Conservation (phyloP, 306 rosid species). For the Vachellia collinsii region DNA sequence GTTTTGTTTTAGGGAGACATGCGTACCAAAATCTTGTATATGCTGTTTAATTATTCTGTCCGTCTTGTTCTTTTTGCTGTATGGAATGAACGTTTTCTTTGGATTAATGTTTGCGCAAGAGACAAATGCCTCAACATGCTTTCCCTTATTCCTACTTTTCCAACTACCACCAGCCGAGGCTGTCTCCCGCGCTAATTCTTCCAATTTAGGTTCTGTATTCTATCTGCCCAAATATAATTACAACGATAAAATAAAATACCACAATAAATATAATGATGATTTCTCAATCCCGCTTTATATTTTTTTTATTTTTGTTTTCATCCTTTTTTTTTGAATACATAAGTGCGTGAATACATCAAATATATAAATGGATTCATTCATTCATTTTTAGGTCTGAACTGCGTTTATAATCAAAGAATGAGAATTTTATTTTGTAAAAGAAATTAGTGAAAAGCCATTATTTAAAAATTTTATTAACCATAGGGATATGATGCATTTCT, state of each 20-base stretch:
- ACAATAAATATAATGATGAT: not conserved
- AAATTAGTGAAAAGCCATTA: no score
- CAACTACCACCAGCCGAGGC: not conserved
- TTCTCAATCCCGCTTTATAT: not conserved
- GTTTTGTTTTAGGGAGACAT: not conserved
- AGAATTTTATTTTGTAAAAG: no score
- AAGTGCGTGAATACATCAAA: no score
- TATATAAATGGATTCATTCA: no score
- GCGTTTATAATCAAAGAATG: no score
- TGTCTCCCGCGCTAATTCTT: not conserved
- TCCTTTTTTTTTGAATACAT: no score
- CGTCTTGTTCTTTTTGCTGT: not conserved
- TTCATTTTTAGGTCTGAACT: no score
- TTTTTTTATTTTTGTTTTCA: not conserved
- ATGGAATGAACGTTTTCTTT: not conserved
- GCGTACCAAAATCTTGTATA: not conserved
- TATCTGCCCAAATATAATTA: not conserved
- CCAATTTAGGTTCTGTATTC: not conserved
- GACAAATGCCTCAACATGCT: slow-evolving; percentile 13
- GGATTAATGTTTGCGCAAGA: not conserved
- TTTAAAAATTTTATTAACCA: no score
- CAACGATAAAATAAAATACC: not conserved
- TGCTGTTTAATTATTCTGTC: not conserved
- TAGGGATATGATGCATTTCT: no score
- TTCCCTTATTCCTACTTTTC: not conserved